phyloP scores from a whole-genome alignment of 805 yeast species.

The Wickerhamomyces chambardii region DNA sequence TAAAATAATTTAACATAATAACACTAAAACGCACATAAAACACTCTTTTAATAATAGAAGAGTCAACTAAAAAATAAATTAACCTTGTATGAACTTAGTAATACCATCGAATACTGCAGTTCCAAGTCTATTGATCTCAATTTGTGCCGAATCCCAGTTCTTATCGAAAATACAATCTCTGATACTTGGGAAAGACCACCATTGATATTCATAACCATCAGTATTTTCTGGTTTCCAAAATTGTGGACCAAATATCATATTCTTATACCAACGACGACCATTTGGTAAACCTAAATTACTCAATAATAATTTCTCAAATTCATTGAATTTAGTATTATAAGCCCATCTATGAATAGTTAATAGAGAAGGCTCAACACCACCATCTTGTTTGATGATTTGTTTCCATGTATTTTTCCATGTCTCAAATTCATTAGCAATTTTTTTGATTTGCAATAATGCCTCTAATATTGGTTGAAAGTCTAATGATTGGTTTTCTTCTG shows the following conservation, averaged over 20 bases:
- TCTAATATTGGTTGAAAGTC: conserved; percentile 19
- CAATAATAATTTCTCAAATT: conserved; percentile 45
- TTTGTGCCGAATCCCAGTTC: conserved; percentile 46
- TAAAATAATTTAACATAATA: too few relatives aligned
- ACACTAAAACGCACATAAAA: too few relatives aligned
- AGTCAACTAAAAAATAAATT: too few relatives aligned
- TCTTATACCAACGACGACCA: conserved; percentile 55
- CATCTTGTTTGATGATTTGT: conserved; percentile 36
- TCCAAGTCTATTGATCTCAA: conserved; percentile 37
- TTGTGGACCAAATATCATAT: conserved; percentile 64
- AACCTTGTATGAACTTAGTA: conserved; percentile 18
- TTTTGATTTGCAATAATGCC: conserved; percentile 28
- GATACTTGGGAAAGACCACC: conserved; percentile 70
- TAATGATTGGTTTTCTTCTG: conserved; percentile 13
- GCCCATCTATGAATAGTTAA: conserved; percentile 67
- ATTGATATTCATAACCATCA: conserved; percentile 25
- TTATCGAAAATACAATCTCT: conserved; percentile 52
- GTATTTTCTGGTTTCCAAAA: conserved; percentile 37
- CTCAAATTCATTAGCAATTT: conserved; percentile 37
- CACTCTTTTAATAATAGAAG: too few relatives aligned
- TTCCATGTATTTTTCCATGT: conserved; percentile 61
- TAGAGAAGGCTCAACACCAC: conserved; percentile 66
- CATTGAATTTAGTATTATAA: conserved; percentile 64
- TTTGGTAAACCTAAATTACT: conserved; percentile 31
- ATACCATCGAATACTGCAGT: conserved; percentile 22